phyloP scores from a whole-genome alignment of 1,284 basidiomycete genomes.

The Heterobasidion irregulare region DNA sequence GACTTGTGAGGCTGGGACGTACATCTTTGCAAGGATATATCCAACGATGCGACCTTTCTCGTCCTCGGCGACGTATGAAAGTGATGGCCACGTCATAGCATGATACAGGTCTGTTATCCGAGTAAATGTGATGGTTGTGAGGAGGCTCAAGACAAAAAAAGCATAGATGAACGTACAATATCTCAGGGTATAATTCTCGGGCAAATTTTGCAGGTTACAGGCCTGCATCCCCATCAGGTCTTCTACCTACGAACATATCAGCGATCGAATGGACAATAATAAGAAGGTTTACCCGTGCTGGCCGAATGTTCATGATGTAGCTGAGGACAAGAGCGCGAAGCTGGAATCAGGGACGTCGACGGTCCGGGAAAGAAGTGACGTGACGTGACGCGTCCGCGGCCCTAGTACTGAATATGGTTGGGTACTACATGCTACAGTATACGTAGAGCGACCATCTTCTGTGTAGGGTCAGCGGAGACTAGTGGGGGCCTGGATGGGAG shows the following conservation, averaged over 20 bases:
- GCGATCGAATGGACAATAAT: not conserved
- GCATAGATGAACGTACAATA: constrained; percentile 56
- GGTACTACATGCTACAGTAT: no score
- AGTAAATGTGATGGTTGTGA: not conserved
- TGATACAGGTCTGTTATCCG: constrained; percentile 73
- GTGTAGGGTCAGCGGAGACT: no score
- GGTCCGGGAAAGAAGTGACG: no score
- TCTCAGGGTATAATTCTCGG: constrained; percentile 82
- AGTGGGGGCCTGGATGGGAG: no score
- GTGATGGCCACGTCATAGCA: constrained; percentile 85
- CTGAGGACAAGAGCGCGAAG: no score
- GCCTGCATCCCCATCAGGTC: constrained; percentile 89
- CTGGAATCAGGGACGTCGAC: no score
- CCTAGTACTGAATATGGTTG: no score
- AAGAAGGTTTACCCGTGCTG: constrained; percentile 34
- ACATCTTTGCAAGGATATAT: constrained; percentile 95
- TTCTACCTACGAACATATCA: constrained; percentile 33
- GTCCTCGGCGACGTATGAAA: constrained; percentile 93
- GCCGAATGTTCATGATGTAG: constrained; percentile 46
- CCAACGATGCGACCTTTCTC: constrained; percentile 85
- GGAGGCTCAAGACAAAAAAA: not conserved
- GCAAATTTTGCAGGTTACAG: constrained; percentile 81
- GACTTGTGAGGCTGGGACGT: constrained; percentile 14
- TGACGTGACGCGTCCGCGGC: no score
- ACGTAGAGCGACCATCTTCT: no score